These are phyloP conservation scores for Tylopilus plumbeoviolaceoides DNA, from an alignment of 768 basidiomycete genomes.

Conservation along the genomic window DNA sequence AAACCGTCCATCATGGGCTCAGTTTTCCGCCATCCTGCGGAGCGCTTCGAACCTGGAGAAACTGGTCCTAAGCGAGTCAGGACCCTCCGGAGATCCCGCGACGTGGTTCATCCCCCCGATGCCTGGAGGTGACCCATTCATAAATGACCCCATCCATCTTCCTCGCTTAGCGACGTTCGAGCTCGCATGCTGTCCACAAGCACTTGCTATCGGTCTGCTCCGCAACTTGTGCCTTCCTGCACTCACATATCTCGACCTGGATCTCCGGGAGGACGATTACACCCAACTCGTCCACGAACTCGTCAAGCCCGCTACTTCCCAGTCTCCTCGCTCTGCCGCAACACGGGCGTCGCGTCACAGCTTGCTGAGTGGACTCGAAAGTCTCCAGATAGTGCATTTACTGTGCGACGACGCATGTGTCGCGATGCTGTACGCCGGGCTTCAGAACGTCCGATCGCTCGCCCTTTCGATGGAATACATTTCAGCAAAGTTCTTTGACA, in stretches of 20 bases:
- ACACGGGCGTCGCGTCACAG: constrained; percentile 18
- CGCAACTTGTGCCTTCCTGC: constrained; percentile 32
- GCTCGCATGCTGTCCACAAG: constrained; percentile 40
- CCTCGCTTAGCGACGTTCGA: constrained; percentile 19
- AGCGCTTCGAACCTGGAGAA: constrained; percentile 49
- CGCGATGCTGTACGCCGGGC: no score
- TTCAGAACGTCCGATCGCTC: no score
- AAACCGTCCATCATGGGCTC: constrained; percentile 55
- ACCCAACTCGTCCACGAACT: constrained; percentile 45
- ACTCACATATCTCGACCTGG: constrained; percentile 41
- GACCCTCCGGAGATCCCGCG: constrained; percentile 43
- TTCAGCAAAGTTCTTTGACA: no score
- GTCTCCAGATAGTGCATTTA: constrained; percentile 35
- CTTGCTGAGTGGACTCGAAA: constrained; percentile 43
- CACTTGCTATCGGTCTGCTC: constrained; percentile 33
- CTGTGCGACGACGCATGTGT: no score
- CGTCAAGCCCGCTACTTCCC: constrained; percentile 13
- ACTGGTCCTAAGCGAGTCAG: constrained; percentile 54
- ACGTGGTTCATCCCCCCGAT: constrained; percentile 28
- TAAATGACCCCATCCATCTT: constrained; percentile 24
- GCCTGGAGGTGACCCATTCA: no score
- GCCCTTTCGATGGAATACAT: no score
- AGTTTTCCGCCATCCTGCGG: constrained; percentile 40
- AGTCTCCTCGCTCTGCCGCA: constrained; percentile 32
- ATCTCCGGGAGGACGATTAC: constrained; percentile 55